These are phyloP conservation scores for Cytospora piceae DNA, from an alignment of 2,329 filamentous ascomycete genomes.

Conservation along the genomic window DNA sequence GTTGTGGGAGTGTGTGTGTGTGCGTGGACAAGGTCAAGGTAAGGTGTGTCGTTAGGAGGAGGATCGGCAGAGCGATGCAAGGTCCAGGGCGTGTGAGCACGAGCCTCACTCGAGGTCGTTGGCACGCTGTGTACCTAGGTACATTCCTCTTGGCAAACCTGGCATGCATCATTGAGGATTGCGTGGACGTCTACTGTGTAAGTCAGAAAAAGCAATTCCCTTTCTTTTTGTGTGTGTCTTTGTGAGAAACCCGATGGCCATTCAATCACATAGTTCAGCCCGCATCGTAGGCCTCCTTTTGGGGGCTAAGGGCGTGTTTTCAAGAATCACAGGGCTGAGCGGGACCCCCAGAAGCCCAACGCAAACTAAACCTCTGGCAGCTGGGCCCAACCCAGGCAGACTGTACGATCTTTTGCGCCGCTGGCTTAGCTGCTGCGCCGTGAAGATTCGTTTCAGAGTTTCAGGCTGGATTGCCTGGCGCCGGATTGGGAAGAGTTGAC, in stretches of 20 bases:
- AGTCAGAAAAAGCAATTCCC: neutral
- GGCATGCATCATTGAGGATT: neutral
- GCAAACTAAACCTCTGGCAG: neutral
- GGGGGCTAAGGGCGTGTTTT: neutral
- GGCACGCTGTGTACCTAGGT: neutral
- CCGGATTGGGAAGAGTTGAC: neutral
- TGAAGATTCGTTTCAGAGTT: neutral
- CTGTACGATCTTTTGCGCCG: neutral
- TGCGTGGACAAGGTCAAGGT: slow-evolving; percentile 8
- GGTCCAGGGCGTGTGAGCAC: slow-evolving; percentile 2
- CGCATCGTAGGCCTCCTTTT: slow-evolving; percentile 1
- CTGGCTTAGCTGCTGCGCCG: slow-evolving; percentile 18
- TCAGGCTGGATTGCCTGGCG: neutral
- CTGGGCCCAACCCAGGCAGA: slow-evolving; percentile 4
- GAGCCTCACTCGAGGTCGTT: neutral
- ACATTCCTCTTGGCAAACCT: neutral
- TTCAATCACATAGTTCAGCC: slow-evolving; percentile 2
- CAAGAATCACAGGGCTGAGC: slow-evolving; percentile 11
- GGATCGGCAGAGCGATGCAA: slow-evolving; percentile 12
- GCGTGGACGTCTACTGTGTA: neutral
- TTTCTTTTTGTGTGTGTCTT: too few species aligned
- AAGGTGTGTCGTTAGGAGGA: slow-evolving; percentile 3
- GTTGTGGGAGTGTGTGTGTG: slow-evolving; percentile 2
- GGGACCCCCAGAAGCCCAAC: neutral
- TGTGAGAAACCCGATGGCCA: neutral